phyloP scores from a whole-genome alignment of 345 rosid genomes.

The Linum lewisii region DNA sequence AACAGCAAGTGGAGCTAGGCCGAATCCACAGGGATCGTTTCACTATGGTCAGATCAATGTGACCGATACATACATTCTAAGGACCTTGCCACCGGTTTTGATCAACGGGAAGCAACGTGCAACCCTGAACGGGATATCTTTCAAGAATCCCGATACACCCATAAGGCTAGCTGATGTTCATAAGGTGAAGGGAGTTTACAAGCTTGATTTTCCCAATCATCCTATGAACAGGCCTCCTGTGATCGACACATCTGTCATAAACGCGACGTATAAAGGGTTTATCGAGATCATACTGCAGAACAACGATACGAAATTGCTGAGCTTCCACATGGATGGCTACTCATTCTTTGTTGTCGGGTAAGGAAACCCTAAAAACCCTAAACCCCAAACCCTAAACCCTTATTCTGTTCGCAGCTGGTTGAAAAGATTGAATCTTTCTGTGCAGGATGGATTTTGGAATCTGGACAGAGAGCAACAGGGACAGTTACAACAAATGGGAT shows the following conservation, averaged over 20 bases:
- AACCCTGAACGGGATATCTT: constrained; percentile 79
- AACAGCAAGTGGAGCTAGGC: constrained; percentile 93
- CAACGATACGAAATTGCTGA: constrained; percentile 79
- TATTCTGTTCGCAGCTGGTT: no score
- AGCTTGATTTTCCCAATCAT: constrained; percentile 68
- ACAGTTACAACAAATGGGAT: constrained; percentile 64
- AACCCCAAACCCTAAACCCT: no score
- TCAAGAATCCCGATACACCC: constrained; percentile 62
- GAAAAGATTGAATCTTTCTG: not conserved
- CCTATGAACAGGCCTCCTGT: constrained; percentile 53
- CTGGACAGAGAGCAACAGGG: constrained; percentile 65
- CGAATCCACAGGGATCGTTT: constrained; percentile 93
- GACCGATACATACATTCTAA: constrained; percentile 56
- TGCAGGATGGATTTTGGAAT: constrained; percentile 81
- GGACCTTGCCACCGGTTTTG: constrained; percentile 56
- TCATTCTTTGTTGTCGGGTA: constrained; percentile 86
- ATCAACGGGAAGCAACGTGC: constrained; percentile 57
- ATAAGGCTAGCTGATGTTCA: constrained; percentile 64
- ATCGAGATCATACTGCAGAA: constrained; percentile 80
- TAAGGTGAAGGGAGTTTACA: constrained; percentile 70
- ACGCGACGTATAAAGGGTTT: constrained; percentile 89
- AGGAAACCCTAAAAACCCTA: constrained; percentile 13
- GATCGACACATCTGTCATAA: constrained; percentile 59
- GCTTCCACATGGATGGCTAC: constrained; percentile 84
- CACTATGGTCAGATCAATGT: constrained; percentile 85